A percentile compares a stretch with the other conserved stretches of the same genome.
phyloP scores from a whole-genome alignment of 352 stramenopile species.

The Sclerospora graminicola region DNA sequence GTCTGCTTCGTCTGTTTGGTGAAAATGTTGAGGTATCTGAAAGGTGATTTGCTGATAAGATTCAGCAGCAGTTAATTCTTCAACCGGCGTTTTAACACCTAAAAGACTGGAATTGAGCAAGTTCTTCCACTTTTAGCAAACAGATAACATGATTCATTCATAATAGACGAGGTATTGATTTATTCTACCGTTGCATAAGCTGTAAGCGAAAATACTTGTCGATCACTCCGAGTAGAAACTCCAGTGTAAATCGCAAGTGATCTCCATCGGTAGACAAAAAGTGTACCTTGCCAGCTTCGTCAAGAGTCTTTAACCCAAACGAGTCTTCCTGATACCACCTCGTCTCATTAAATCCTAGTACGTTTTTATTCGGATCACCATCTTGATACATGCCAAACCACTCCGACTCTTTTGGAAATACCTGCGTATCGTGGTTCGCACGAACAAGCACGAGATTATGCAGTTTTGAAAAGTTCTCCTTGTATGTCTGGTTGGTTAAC shows the following conservation, averaged over 20 bases:
- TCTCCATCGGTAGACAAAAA: slow-evolving; percentile 86
- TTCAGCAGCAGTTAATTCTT: no score
- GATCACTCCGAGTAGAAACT: slow-evolving; percentile 77
- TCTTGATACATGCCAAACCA: slow-evolving; percentile 85
- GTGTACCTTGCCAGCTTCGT: slow-evolving; percentile 81
- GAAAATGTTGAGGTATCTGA: slow-evolving; percentile 8
- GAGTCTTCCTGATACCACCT: slow-evolving; percentile 87
- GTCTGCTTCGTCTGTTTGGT: slow-evolving; percentile 13
- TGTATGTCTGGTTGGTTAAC: slow-evolving; percentile 68
- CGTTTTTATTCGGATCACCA: slow-evolving; percentile 40
- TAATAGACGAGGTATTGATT: not conserved
- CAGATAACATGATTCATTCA: no score
- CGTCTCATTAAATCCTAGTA: slow-evolving; percentile 88
- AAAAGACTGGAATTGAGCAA: no score
- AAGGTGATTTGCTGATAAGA: slow-evolving; percentile 8
- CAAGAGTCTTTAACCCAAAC: slow-evolving; percentile 86
- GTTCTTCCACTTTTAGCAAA: not conserved
- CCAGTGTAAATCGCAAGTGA: slow-evolving; percentile 84
- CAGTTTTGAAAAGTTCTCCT: slow-evolving; percentile 81
- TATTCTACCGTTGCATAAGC: not conserved
- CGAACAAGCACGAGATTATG: slow-evolving; percentile 86
- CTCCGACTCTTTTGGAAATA: slow-evolving; percentile 79
- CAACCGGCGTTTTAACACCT: no score
- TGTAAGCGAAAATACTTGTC: slow-evolving; percentile 58
- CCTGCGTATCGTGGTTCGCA: slow-evolving; percentile 85